Percentiles rank a stretch among this genome's conserved stretches.
Conservation (phyloP, 2,329 filamentous ascomycete species). For the Ambrosiella beaveri region DNA sequence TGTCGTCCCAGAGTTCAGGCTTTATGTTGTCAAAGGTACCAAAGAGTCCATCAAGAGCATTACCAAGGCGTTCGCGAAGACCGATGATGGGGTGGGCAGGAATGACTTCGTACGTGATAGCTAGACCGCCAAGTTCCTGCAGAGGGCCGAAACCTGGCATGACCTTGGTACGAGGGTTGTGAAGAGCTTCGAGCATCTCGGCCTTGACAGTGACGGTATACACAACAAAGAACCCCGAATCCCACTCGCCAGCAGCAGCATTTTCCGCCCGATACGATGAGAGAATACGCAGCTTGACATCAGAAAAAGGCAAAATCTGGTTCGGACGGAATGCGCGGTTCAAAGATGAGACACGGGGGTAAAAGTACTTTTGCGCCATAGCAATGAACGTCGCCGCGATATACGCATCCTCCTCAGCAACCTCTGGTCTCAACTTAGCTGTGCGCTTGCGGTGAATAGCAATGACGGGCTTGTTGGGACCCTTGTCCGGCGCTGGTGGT, state of each 20-base stretch:
- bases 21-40: slow-evolving; percentile 21
- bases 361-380: slow-evolving; percentile 40
- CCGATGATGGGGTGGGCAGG: slow-evolving; percentile 18
- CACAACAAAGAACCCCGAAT: slow-evolving; percentile 29
- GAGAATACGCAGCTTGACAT: slow-evolving; percentile 33
- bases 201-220: slow-evolving; percentile 33
- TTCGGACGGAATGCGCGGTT: slow-evolving; percentile 14
- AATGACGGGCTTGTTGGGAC: slow-evolving; percentile 30
- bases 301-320: slow-evolving; percentile 22
- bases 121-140: slow-evolving; percentile 20
- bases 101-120: slow-evolving; percentile 1
- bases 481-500: slow-evolving; percentile 22
- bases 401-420: slow-evolving; percentile 34
- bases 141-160: slow-evolving; percentile 9
- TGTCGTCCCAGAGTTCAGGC: slow-evolving; percentile 1
- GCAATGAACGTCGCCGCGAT: slow-evolving; percentile 35
- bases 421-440: slow-evolving; percentile 29
- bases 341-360: slow-evolving; percentile 18
- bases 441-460: slow-evolving; percentile 30
- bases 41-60: slow-evolving; percentile 34
- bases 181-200: slow-evolving; percentile 32
- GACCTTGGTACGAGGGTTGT: slow-evolving; percentile 22
- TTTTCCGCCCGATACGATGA: slow-evolving; percentile 26
- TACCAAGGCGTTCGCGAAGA: slow-evolving; percentile 36
- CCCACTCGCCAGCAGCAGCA: slow-evolving; percentile 18